Base-by-base conservation (phyloP, 139 green algal genomes). In the Chlamydomonas schloesseri region DNA sequence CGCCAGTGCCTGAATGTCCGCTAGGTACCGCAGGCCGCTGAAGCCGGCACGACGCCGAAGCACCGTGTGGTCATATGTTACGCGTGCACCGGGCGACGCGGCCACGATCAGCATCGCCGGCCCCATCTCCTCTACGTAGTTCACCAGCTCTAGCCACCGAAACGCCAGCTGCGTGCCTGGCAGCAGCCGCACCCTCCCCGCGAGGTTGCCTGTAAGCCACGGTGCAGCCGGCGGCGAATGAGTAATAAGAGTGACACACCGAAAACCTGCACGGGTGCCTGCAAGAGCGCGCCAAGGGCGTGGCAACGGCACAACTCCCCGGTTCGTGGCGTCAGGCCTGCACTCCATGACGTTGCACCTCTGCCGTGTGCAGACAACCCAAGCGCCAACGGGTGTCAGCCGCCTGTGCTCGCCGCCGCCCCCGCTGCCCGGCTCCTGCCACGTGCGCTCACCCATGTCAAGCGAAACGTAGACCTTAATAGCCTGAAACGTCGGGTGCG, bases 81-180 rank as follows among this genome's bases (percentile, higher is more conserved):
- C 64, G 4, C 28, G 24, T 17, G 18, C 78, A 3, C 64, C 64
- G 17, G 64, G 78, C 29, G 78, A 84, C 17, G 78, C 29, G 2
- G 20, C 42, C 34, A 75, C 10, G 5, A 84, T 9, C 26, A 84
- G 78, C 78, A 75, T 75, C 5, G 78, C 46, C 10, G 50, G 64
- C 3, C 78, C 78, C 9, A 65, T 31, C 29, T 84, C 78, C 64
- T 14, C 4, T 0, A 47, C 78, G 10, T 75, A 84, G 69, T 74
- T 74, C 1, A 36, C 4, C 42, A 84, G 34, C 42, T 84, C 78
- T 10, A 84, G 46, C 29, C 42, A 67, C 1, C 47, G 64, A 29
- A 84, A 84, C 11, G 78, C 55, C 3, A 84, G 46, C 47, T 33
- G 37, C 2, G 24, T 17, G 47, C 78, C 64, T 33, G 78, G 64